A percentile compares a stretch with the other conserved stretches of the same genome.
Evolutionary conservation across 305 asterid genomes (phyloP).

Genomic region (Solanum chacoense): DNA sequence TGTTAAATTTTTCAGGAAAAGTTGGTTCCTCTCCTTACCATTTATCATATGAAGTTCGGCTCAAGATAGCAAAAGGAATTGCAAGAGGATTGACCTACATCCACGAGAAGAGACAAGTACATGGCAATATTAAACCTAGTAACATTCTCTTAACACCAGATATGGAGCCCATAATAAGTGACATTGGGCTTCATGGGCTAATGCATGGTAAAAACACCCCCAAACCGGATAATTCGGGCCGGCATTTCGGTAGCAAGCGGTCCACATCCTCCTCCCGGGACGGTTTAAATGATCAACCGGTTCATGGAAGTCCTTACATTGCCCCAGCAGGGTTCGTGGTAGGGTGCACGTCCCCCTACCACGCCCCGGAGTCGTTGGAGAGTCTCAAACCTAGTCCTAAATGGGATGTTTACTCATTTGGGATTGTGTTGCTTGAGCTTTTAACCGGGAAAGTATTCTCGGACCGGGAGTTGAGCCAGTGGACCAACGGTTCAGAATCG

Average conservation of each 20-base stretch:
- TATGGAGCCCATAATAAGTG: slow-evolving; percentile 78
- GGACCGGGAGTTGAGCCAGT: slow-evolving; percentile 52
- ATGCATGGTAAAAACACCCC: slow-evolving; percentile 31
- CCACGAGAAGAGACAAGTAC: slow-evolving; percentile 82
- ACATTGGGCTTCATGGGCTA: slow-evolving; percentile 66
- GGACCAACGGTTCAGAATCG: slow-evolving; percentile 22
- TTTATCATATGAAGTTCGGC: slow-evolving; percentile 45
- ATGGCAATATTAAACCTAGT: slow-evolving; percentile 90
- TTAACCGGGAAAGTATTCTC: slow-evolving; percentile 72
- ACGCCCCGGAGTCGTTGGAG: slow-evolving; percentile 76
- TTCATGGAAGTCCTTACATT: slow-evolving; percentile 26
- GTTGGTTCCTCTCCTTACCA: slow-evolving; percentile 60
- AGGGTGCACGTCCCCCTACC: slow-evolving; percentile 71
- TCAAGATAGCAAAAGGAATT: slow-evolving; percentile 67
- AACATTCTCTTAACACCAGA: slow-evolving; percentile 67
- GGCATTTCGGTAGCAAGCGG: slow-evolving; percentile 68
- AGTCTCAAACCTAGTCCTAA: slow-evolving; percentile 57
- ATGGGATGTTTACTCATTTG: slow-evolving; percentile 95
- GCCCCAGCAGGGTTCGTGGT: slow-evolving; percentile 32
- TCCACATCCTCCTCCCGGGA: slow-evolving; percentile 13
- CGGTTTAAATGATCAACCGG: slow-evolving; percentile 18
- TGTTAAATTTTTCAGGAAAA: slow-evolving; percentile 35
- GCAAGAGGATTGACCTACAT: slow-evolving; percentile 72
- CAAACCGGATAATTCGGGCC: slow-evolving; percentile 32
- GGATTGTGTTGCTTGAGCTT: slow-evolving; percentile 63